A percentile compares a stretch with the other conserved stretches of the same genome.
Conservation (phyloP, 768 basidiomycete species). For the Panaeolus cyanescens region DNA sequence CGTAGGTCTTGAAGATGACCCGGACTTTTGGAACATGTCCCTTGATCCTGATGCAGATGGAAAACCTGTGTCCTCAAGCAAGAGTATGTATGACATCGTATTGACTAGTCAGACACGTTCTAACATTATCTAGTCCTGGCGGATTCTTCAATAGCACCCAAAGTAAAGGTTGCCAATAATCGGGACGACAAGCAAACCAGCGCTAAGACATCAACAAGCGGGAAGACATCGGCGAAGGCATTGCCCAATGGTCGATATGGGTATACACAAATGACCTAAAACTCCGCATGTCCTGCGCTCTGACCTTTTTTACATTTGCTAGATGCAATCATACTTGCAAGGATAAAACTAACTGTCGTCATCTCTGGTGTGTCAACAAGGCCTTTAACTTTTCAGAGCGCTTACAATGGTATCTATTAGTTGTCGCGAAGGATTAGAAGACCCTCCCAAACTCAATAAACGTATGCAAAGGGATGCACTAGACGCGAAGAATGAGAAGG, state of each 20-base stretch:
- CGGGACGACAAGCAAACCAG: too few species aligned
- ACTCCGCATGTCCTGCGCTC: too few species aligned
- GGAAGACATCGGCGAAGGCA: background rate
- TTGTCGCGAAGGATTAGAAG: slow-evolving; percentile 69
- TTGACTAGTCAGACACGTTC: background rate
- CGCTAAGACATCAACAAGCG: background rate
- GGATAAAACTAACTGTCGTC: slow-evolving; percentile 73
- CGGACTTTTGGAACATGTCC: slow-evolving; percentile 67
- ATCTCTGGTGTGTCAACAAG: slow-evolving; percentile 60
- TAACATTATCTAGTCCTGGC: background rate
- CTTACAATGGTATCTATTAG: slow-evolving; percentile 33
- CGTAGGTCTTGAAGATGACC: slow-evolving; percentile 65
- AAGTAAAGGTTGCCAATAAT: background rate
- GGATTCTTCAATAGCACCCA: background rate
- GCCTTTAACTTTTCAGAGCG: slow-evolving; percentile 6
- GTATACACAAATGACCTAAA: background rate
- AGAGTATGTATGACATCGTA: background rate
- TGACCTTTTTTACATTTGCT: background rate
- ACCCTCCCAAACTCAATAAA: slow-evolving; percentile 40
- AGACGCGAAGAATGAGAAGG: background rate
- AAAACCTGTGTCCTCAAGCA: background rate
- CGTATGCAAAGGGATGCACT: slow-evolving; percentile 6
- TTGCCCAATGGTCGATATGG: background rate
- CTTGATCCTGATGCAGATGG: slow-evolving; percentile 32
- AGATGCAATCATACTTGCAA: slow-evolving; percentile 79